phyloP scores from a whole-genome alignment of 2,329 filamentous ascomycete genomes.

The Aureobasidium sp. region DNA sequence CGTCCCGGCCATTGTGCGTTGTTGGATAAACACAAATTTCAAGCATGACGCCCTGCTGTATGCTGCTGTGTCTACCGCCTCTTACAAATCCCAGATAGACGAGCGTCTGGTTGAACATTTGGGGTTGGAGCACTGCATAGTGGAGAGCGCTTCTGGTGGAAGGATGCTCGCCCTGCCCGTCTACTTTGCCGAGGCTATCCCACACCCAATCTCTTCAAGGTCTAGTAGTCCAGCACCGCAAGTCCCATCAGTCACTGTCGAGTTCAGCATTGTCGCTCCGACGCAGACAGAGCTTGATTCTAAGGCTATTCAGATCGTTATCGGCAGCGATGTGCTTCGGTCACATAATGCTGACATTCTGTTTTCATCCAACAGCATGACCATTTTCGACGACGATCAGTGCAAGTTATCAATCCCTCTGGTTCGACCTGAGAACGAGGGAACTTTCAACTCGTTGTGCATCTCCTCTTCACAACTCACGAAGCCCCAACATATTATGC shows the following conservation, averaged over 20 bases:
- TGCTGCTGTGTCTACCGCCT: conserved; percentile 85
- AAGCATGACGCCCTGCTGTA: conserved; percentile 84
- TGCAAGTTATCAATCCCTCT: conserved; percentile 86
- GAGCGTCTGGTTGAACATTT: conserved; percentile 65
- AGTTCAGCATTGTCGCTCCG: conserved; percentile 55
- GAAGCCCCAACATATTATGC: not conserved
- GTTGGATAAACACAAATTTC: conserved; percentile 87
- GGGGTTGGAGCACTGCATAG: conserved; percentile 52
- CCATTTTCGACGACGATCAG: conserved; percentile 75
- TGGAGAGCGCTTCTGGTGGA: conserved; percentile 39
- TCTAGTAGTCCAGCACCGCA: conserved; percentile 65
- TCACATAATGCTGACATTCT: conserved; percentile 83
- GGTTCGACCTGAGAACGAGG: conserved; percentile 82
- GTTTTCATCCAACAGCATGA: conserved; percentile 85
- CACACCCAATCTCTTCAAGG: conserved; percentile 65
- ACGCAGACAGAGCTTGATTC: conserved; percentile 32
- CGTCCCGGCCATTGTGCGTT: conserved; percentile 88
- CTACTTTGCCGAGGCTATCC: conserved; percentile 84
- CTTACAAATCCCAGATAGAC: conserved; percentile 78
- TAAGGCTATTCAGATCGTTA: conserved; percentile 70
- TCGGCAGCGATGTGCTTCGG: conserved; percentile 82
- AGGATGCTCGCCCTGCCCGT: conserved; percentile 68
- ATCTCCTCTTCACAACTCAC: conserved; percentile 37
- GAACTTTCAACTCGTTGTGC: conserved; percentile 65
- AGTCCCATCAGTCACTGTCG: conserved; percentile 70